Evolutionary conservation across 306 rosid genomes (phyloP).

Genomic region (Adenanthera pavonina): DNA sequence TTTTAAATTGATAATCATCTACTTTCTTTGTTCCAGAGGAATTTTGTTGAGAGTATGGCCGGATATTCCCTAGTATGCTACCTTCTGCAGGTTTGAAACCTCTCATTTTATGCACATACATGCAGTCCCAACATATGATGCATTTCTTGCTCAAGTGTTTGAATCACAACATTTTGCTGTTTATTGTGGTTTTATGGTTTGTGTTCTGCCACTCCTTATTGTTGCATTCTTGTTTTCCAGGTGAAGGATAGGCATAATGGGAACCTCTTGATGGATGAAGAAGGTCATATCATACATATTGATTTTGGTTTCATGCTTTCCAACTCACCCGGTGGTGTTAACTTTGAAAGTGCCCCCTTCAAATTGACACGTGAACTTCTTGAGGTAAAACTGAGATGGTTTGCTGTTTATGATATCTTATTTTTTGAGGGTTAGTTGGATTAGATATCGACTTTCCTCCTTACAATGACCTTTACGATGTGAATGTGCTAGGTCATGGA

Average conservation of each 20-base stretch:
- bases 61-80: constrained; percentile 99
- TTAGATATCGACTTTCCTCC: constrained; percentile 26
- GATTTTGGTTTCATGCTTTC: constrained; percentile 99
- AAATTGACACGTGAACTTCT: constrained; percentile 96
- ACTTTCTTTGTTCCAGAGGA: constrained; percentile 71
- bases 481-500: constrained; percentile 87
- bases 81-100: constrained; percentile 80
- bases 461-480: constrained; percentile 29
- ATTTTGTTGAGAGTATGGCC: constrained; percentile 99
- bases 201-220: constrained; percentile 38
- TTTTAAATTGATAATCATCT: constrained; percentile 30
- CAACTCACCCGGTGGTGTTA: constrained; percentile 98
- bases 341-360: constrained; percentile 99
- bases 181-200: constrained; percentile 32
- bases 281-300: constrained; percentile 97
- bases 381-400: constrained; percentile 64
- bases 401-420: constrained; percentile 22
- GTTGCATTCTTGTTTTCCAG: constrained; percentile 48
- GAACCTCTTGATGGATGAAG: constrained; percentile 94
- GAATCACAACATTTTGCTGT: constrained; percentile 14
- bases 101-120: constrained; percentile 2
- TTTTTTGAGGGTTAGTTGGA: not conserved
- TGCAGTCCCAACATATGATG: constrained; percentile 20
- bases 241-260: constrained; percentile 98
- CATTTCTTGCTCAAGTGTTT: constrained; percentile 31